phyloP scores from a whole-genome alignment of 2,329 filamentous ascomycete species.

The Trichoderma brevicompactum region DNA sequence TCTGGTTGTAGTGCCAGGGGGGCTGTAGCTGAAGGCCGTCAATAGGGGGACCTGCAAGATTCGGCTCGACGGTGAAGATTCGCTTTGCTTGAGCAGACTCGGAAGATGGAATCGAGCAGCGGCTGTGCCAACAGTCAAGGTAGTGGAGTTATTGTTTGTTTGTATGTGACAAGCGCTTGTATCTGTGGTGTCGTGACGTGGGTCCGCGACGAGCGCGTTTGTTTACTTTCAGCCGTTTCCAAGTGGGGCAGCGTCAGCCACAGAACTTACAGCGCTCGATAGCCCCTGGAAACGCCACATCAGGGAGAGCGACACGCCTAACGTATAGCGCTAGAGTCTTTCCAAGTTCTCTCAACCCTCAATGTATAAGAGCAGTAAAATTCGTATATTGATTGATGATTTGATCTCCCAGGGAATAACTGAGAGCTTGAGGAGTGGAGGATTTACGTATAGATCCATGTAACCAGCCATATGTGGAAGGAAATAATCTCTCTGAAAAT shows the following conservation, averaged over 20 bases:
- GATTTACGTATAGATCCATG: too few relatives aligned
- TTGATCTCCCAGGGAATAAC: too few relatives aligned
- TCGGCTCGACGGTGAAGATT: too few relatives aligned
- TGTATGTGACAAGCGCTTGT: background rate
- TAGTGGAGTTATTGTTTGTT: constrained; percentile 12
- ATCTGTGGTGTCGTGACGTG: constrained; percentile 12
- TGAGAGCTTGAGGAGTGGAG: too few relatives aligned
- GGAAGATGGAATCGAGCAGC: background rate
- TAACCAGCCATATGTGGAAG: too few relatives aligned
- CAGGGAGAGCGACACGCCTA: background rate
- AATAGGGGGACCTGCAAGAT: too few relatives aligned
- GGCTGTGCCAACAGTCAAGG: background rate
- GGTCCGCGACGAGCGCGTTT: constrained; percentile 37
- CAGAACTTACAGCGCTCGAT: constrained; percentile 1
- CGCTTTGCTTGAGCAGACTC: background rate
- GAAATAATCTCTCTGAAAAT: too few relatives aligned
- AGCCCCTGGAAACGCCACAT: constrained; percentile 11
- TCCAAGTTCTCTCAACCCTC: too few relatives aligned
- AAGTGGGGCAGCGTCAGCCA: constrained; percentile 21
- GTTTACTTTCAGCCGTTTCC: constrained; percentile 39
- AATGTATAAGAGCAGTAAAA: too few relatives aligned
- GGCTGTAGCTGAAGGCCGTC: too few relatives aligned
- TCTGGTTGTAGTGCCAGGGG: background rate
- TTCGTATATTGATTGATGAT: too few relatives aligned
- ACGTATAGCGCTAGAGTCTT: too few relatives aligned